A percentile compares a stretch with the other conserved stretches of the same genome.
phyloP scores from a whole-genome alignment of 164 flowering plant genomes.

The Malania oleifera region DNA sequence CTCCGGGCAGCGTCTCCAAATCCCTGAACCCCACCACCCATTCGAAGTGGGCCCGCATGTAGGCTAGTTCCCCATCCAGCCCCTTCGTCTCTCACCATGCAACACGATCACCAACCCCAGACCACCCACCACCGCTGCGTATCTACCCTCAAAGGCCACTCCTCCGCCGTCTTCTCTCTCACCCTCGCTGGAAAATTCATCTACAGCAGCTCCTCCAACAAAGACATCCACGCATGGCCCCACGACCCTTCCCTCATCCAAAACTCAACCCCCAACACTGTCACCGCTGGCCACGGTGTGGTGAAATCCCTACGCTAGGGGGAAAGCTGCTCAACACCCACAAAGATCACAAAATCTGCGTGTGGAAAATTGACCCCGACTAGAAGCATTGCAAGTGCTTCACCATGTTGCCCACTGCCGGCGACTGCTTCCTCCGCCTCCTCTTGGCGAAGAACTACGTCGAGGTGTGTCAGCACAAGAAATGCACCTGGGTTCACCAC shows the following conservation, averaged over 20 bases:
- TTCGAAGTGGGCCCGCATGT: too few species aligned
- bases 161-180: conserved; percentile 55
- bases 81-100: conserved; percentile 46
- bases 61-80: too few species aligned
- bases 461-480: conserved; percentile 41
- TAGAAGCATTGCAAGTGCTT: conserved; percentile 15
- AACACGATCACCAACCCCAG: conserved; percentile 2
- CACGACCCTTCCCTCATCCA: conserved; percentile 8
- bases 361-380: conserved; percentile 37
- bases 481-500: conserved; percentile 57
- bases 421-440: conserved; percentile 20
- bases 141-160: conserved; percentile 54
- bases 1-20: too few species aligned
- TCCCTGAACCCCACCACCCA: too few species aligned
- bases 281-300: conserved; percentile 24
- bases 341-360: conserved; percentile 52
- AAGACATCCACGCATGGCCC: conserved; percentile 39
- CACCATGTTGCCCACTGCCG: conserved; percentile 35
- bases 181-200: conserved; percentile 46
- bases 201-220: conserved; percentile 52
- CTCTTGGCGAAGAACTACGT: conserved; percentile 34
- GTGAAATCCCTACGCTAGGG: conserved; percentile 32
- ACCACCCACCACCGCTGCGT: conserved; percentile 34
- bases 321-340: conserved; percentile 41
- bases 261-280: not conserved